Percentiles rank a stretch among this genome's conserved stretches.
Conservation (phyloP, 495 filamentous ascomycete species). For the Astrothelium macrocarpum region DNA sequence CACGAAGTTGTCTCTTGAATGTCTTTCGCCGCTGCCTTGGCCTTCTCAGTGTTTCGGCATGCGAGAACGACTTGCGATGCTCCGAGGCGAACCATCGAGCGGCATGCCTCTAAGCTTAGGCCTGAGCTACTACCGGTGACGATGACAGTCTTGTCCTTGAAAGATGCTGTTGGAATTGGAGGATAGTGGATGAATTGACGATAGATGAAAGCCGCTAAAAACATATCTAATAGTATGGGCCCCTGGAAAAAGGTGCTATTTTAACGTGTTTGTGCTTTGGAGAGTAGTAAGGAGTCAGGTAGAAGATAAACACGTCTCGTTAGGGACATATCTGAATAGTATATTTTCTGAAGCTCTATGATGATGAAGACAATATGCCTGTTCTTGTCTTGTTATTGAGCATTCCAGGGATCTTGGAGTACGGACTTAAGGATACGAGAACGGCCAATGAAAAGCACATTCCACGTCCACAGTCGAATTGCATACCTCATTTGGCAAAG, state of each 20-base stretch:
- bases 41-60: slow-evolving; percentile 33
- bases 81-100: slow-evolving; percentile 24
- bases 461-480: neutral
- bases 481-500: neutral
- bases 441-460: neutral
- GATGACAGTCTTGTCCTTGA: slow-evolving; percentile 29
- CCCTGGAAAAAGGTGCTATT: neutral
- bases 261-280: neutral
- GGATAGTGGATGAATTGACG: slow-evolving; percentile 39
- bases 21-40: slow-evolving; percentile 36
- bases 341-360: neutral
- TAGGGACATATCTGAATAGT: neutral
- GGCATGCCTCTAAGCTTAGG: slow-evolving; percentile 30
- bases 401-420: neutral
- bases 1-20: slow-evolving; percentile 38
- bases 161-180: slow-evolving; percentile 29
- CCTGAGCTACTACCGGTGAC: slow-evolving; percentile 30
- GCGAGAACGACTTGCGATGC: slow-evolving; percentile 31
- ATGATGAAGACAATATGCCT: neutral
- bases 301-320: neutral
- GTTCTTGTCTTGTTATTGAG: neutral
- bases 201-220: slow-evolving; percentile 29
- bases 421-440: neutral
- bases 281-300: neutral
- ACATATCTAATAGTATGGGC: neutral